Evolutionary conservation across 2,329 filamentous ascomycete species (phyloP), one percentile per base, ranked within the genome.

Genomic region (Fusarium illudens): DNA sequence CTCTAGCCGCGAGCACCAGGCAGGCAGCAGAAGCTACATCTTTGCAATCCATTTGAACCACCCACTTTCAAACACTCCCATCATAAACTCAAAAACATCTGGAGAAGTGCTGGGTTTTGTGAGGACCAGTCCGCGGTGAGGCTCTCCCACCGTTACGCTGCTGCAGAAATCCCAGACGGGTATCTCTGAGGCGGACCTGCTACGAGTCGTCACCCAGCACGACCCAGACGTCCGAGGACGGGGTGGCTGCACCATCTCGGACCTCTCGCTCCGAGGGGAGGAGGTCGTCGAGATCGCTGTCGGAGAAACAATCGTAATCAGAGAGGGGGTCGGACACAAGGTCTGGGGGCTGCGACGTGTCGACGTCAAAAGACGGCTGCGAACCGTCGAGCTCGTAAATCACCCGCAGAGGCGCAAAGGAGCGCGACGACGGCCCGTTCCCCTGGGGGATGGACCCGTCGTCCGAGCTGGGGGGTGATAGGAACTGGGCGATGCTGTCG

Each of bases 171-270:
- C 29, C 73, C 75, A 65, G 63, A 62, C 61, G 70, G 73, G 76
- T 73, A 73, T 73, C 73, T 67, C 67, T 62, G 57, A 52, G 69
- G 75, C 77, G 79, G 79, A 81, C 79, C 75, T 83, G 80, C 75
- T 83, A 79, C 79, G 77, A 82, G 80, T 78, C 82, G 77, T 82
- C 80, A 73, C 78, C 79, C 70, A 83, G 74, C 74, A 83, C 75
- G 33, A 82, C 76, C 81, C 81, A 83, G 64, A 77, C 72, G 39
- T 78, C 79, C 22, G 75, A 71, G 54, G 70, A 71, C 33, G 73
- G 68, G 46, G 71, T 60, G 54, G 72, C 70, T 64, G 72, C 70
- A 67, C 70, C 58, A 46, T 77, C 75, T 51, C 66, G 62, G 50
- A 77, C 68, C 70, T 78, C 76, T 50, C 68, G 68, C 72, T 79